Evolutionary conservation across 441 rosid species (phyloP), one percentile per base, ranked within the genome.

Genomic region (Aleurites moluccanus): DNA sequence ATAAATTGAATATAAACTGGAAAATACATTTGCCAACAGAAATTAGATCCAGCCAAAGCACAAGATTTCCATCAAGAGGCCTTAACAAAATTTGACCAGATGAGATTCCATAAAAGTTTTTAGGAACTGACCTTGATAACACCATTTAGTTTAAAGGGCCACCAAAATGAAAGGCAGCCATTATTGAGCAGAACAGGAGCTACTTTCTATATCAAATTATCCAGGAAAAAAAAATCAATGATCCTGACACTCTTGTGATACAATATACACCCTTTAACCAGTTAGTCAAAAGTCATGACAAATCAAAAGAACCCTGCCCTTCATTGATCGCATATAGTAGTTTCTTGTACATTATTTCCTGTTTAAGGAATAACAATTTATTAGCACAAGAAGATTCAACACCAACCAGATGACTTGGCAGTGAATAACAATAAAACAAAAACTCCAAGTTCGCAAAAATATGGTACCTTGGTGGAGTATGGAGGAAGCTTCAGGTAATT

Each of bases 401-500:
- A 20, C 2, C 2, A 14, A 25, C 16, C n/a, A 10, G 18, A 59
- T 0, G 35, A 73, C 44, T 47, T 3, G 7, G 2, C 55, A 40
- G 16, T 6, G 18, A 9, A 16, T 7, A 23, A 30, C 2, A 10
- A 42, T 8, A 18, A 53, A 20, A 35, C 35, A n/a, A 66, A 47
- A 28, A 14, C 16, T 78, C 23, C 66, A 35, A 33, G 20, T n/a
- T 62, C 33, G 7, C 40, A 20, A 33, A 62, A 61, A 61, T 63
- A 53, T 4, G 0, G 71, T 78, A 91, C 97, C 97, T 92, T 92
- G 47, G 93, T 89, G 2, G 99, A 94, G 80, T 94, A 97, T 33
- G 99, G 96, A 70, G 99, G 99, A 78, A 97, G 99, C 84, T 97
- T 97, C 65, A 97, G 86, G 88, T 97, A 97, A 88, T 97, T 97